Evolutionary conservation across 306 rosid species (phyloP).

Genomic region (Vicia sativa): DNA sequence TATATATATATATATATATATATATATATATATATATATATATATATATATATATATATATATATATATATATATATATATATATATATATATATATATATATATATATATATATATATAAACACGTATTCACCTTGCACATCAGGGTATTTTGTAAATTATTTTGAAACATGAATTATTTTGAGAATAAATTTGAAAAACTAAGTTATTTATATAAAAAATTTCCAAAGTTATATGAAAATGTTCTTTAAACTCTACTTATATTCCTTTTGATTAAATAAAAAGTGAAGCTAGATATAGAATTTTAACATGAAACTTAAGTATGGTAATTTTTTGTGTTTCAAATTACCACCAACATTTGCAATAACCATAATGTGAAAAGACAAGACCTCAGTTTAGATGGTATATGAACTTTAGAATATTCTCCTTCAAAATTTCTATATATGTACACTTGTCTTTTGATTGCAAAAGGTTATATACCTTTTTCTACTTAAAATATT

Average conservation of each 20-base stretch:
- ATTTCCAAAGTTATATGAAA: too few relatives aligned
- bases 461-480: slow-evolving; percentile 33
- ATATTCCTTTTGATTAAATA: slow-evolving; percentile 4
- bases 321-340: slow-evolving; percentile 24
- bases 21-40: too few relatives aligned
- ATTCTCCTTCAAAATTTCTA: slow-evolving; percentile 29
- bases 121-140: too few relatives aligned
- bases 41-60: too few relatives aligned
- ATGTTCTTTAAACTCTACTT: slow-evolving; percentile 26
- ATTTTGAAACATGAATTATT: too few relatives aligned
- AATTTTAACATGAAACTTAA: slow-evolving; percentile 20
- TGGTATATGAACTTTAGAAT: not conserved
- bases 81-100: too few relatives aligned
- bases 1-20: too few relatives aligned
- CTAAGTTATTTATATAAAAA: too few relatives aligned
- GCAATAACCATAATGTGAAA: slow-evolving; percentile 11
- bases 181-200: too few relatives aligned
- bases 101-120: not conserved
- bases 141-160: too few relatives aligned
- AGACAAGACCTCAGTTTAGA: slow-evolving; percentile 30
- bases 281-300: not conserved
- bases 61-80: too few relatives aligned
- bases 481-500: not conserved
- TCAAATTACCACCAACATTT: slow-evolving; percentile 26
- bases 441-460: not conserved